These are phyloP conservation scores for Candida easanensis DNA, from an alignment of 805 yeast species.

Conservation along the genomic window DNA sequence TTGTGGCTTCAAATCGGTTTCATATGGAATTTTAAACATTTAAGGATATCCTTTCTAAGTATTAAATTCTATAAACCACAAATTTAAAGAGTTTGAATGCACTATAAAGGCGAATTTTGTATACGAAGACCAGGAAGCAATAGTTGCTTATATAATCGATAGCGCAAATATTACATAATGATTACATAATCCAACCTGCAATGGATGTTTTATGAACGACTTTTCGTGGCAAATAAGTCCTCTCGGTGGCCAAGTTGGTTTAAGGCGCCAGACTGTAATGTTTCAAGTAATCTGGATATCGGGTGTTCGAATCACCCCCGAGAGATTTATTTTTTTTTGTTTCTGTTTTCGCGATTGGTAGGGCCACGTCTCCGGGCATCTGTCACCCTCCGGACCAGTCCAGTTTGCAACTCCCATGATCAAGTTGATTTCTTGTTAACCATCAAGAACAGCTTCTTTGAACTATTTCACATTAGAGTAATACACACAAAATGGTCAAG, in stretches of 20 bases:
- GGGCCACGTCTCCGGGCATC: slow-evolving; percentile 3
- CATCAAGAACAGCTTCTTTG: not conserved
- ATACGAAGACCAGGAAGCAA: no score
- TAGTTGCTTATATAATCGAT: no score
- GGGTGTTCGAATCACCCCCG: slow-evolving; percentile 53
- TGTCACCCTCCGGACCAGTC: not conserved
- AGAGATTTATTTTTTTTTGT: slow-evolving; percentile 31
- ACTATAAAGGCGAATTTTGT: no score
- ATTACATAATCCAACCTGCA: not conserved
- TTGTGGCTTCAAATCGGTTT: no score
- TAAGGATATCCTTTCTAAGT: no score
- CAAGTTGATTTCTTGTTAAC: not conserved
- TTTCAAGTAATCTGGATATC: slow-evolving; percentile 41
- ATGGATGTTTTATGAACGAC: not conserved
- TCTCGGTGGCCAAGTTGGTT: slow-evolving; percentile 46
- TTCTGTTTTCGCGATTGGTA: not conserved
- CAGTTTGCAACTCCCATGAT: no score
- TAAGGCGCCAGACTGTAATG: slow-evolving; percentile 45
- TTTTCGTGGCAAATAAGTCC: slow-evolving; percentile 9
- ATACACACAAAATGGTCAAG: slow-evolving; percentile 51
- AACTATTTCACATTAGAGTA: not conserved
- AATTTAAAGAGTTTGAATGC: no score
- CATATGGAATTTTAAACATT: no score
- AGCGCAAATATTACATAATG: not conserved
- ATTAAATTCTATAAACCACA: no score